Base-by-base conservation (phyloP, 148 eudicot species). In the Amaranthus cruentus region DNA sequence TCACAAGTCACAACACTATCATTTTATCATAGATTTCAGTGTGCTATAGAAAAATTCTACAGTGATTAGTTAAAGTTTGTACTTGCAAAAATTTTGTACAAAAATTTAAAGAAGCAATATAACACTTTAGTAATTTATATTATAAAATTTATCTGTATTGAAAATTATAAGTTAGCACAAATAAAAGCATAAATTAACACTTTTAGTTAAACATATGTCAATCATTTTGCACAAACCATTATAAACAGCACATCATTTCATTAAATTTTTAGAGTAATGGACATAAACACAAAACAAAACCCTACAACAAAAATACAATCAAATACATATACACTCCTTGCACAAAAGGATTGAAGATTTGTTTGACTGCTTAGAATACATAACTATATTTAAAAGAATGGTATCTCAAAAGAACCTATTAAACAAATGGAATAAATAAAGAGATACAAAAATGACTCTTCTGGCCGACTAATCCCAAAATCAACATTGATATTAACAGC, bases 341-440 rank as follows among this genome's bases (percentile, higher is more conserved):
- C 53, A 79, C 71, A 78, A 69, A 65, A 59, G 47, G 54, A 81
- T 73, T 47, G 68, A 71, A 69, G 38, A 3, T 4, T 7, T 62
- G 74, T 47, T 82, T 55, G 68, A 50, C 46, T 48, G 73, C 79
- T 69, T 84, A 48, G 51, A 69, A 75, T 80, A 81, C 78, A 82
- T 66, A 67, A 77, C 76, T 73, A 76, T 77, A 84, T 76, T 72
- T 7, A 42, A 87, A 90, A 84, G 84, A 90, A 90, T 83, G 78
- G 74, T 47, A 73, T 61, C 76, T 69, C 6, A 62, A 38, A 64
- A 57, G 49, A 21, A 55, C 63, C 57, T 68, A 48, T 28, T 59
- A 75, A 76, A 62, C 66, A 61, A 65, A 28, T 28, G 38, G 38
- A 28, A 28, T 28, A 28, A 28, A 0, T 28, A 28, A 28, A 28